These are phyloP conservation scores for Pisolithus albus DNA, from an alignment of 768 basidiomycete genomes.

Conservation along the genomic window DNA sequence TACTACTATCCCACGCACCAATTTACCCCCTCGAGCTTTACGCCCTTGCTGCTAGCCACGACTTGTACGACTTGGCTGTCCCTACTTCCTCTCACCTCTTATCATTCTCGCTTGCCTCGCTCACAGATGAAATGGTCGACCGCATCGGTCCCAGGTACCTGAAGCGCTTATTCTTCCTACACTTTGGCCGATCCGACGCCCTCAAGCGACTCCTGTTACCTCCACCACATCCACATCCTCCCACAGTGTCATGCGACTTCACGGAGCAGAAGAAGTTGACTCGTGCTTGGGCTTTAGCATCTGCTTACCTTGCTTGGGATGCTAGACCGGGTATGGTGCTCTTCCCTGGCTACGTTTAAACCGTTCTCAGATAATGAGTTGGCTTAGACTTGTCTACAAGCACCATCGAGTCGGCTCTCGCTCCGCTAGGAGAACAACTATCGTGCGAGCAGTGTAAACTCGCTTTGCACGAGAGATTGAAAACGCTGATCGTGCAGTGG, in stretches of 20 bases:
- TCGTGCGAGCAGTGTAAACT: slow-evolving; percentile 62
- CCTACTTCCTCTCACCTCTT: slow-evolving; percentile 70
- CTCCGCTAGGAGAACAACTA: slow-evolving; percentile 62
- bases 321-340: slow-evolving; percentile 58
- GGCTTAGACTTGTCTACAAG: slow-evolving; percentile 61
- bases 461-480: slow-evolving; percentile 58
- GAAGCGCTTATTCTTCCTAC: slow-evolving; percentile 76
- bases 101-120: slow-evolving; percentile 55
- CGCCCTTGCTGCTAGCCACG: slow-evolving; percentile 57
- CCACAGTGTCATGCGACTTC: slow-evolving; percentile 62
- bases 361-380: slow-evolving; percentile 1
- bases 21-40: slow-evolving; percentile 66
- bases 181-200: slow-evolving; percentile 76
- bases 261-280: slow-evolving; percentile 73
- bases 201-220: slow-evolving; percentile 71
- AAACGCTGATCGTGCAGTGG: slow-evolving; percentile 67
- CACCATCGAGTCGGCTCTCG: slow-evolving; percentile 65
- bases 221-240: slow-evolving; percentile 71
- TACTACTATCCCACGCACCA: slow-evolving; percentile 63
- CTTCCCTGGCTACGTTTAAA: background rate
- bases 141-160: slow-evolving; percentile 71
- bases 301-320: slow-evolving; percentile 81
- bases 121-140: slow-evolving; percentile 65
- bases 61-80: slow-evolving; percentile 69
- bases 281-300: slow-evolving; percentile 75